Evolutionary conservation across 2,329 filamentous ascomycete genomes (phyloP).

Genomic region (Fusarium heterosporum): DNA sequence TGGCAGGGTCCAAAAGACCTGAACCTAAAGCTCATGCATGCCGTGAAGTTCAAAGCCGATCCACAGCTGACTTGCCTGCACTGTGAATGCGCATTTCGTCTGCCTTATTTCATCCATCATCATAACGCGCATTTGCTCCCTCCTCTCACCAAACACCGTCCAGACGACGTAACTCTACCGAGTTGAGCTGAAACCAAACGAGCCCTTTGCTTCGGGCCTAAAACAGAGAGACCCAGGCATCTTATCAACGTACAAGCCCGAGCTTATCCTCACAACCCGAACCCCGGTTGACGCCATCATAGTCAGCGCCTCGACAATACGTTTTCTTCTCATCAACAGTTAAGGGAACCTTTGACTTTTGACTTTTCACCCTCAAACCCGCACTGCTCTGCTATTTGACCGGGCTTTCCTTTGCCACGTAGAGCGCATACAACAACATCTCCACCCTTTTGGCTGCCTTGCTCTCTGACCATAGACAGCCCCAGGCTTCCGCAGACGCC

Average conservation of each 20-base stretch:
- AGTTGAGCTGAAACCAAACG: neutral
- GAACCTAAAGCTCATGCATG: conserved; percentile 2
- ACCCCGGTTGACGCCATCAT: conserved; percentile 27
- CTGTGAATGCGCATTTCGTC: conserved; percentile 12
- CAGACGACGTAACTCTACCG: neutral
- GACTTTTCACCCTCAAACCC: conserved; percentile 21
- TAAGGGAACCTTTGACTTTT: conserved; percentile 23
- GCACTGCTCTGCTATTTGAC: conserved; percentile 14
- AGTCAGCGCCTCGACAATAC: conserved; percentile 12
- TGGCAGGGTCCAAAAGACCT: conserved; percentile 9
- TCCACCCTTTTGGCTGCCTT: conserved; percentile 21
- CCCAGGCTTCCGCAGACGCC: conserved; percentile 36
- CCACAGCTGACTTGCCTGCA: conserved; percentile 19
- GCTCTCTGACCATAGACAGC: conserved; percentile 22
- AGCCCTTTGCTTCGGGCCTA: neutral
- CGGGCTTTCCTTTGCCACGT: conserved; percentile 6
- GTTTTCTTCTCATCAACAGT: conserved; percentile 8
- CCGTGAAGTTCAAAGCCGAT: conserved; percentile 27
- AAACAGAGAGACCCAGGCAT: neutral
- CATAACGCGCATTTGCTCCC: neutral
- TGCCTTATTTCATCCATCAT: conserved; percentile 18
- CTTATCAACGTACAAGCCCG: conserved; percentile 23
- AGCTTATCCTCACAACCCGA: conserved; percentile 29
- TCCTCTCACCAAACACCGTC: neutral
- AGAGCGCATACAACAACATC: conserved; percentile 16